Conservation (phyloP, 2,329 filamentous ascomycete genomes). For the Stachybotrys elegans region DNA sequence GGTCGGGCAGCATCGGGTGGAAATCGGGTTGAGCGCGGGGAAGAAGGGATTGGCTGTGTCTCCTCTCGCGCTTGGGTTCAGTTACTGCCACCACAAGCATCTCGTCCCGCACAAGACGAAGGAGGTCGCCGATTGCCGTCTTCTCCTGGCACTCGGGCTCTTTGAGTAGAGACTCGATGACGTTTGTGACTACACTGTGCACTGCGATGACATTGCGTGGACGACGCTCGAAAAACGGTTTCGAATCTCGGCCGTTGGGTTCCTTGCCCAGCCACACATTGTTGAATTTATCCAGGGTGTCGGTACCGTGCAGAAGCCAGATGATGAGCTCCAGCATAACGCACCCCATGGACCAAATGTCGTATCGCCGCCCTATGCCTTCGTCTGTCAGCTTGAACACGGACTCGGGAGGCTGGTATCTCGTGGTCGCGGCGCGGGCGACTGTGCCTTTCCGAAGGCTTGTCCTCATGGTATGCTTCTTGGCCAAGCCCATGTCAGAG, state of each 20-base stretch:
- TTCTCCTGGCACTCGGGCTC: neutral
- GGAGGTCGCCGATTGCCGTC: neutral
- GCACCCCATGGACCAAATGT: constrained; percentile 25
- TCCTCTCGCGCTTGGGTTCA: neutral
- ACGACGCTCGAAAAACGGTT: neutral
- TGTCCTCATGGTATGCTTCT: neutral
- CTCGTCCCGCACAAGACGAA: neutral
- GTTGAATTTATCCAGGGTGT: constrained; percentile 6
- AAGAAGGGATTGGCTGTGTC: no score
- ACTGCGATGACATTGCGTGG: neutral
- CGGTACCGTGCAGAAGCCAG: constrained; percentile 19
- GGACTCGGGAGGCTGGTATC: constrained; percentile 12
- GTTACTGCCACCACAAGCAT: neutral
- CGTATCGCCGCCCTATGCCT: constrained; percentile 17
- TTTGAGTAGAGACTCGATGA: neutral
- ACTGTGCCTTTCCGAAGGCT: neutral
- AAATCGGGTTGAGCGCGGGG: no score
- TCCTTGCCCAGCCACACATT: neutral
- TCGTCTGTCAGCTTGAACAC: constrained; percentile 2
- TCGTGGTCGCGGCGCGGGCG: neutral
- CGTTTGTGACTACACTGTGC: neutral
- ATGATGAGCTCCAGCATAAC: constrained; percentile 21
- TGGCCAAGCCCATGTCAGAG: neutral
- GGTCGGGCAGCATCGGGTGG: no score
- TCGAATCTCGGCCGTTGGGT: neutral